Conservation (phyloP, 2,329 filamentous ascomycete genomes). For the Fusarium torreyae region DNA sequence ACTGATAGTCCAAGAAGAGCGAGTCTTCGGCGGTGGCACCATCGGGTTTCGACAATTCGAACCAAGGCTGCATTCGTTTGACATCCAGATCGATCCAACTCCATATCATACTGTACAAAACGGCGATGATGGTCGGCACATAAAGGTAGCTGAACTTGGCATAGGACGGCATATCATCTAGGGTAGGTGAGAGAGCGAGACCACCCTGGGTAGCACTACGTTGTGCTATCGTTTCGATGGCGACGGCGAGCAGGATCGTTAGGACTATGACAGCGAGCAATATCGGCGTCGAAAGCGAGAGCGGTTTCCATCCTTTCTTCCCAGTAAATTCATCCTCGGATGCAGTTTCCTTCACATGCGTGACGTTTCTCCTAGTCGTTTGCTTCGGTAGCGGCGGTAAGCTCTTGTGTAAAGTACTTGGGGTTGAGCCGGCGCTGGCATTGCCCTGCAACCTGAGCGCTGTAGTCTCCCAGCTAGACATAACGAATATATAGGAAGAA, state of each 20-base stretch:
- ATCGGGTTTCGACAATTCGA: constrained; percentile 64
- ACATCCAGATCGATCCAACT: constrained; percentile 72
- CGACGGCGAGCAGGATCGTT: constrained; percentile 58
- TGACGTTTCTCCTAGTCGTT: neutral
- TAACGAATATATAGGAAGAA: constrained; percentile 1
- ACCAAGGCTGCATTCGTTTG: constrained; percentile 72
- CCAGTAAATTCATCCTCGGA: rapidly evolving
- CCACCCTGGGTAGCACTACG: constrained; percentile 60
- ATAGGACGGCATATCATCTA: constrained; percentile 54
- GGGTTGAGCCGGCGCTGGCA: neutral
- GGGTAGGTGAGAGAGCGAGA: constrained; percentile 47
- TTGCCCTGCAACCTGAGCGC: constrained; percentile 24
- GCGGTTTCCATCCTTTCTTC: constrained; percentile 42
- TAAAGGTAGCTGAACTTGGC: constrained; percentile 64
- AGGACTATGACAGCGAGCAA: constrained; percentile 56
- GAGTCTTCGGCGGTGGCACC: constrained; percentile 64
- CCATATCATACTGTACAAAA: constrained; percentile 71
- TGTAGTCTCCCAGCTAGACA: constrained; percentile 39
- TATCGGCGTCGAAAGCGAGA: constrained; percentile 51
- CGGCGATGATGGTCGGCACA: constrained; percentile 67
- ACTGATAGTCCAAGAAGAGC: constrained; percentile 68
- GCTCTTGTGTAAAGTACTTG: constrained; percentile 16
- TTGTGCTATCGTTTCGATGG: constrained; percentile 62
- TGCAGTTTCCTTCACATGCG: neutral
- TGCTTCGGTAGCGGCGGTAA: constrained; percentile 12